Percentiles rank a stretch among this genome's conserved stretches.
These are phyloP conservation scores for Amphichorda felina DNA, from an alignment of 2,329 filamentous ascomycete species.

Conservation along the genomic window DNA sequence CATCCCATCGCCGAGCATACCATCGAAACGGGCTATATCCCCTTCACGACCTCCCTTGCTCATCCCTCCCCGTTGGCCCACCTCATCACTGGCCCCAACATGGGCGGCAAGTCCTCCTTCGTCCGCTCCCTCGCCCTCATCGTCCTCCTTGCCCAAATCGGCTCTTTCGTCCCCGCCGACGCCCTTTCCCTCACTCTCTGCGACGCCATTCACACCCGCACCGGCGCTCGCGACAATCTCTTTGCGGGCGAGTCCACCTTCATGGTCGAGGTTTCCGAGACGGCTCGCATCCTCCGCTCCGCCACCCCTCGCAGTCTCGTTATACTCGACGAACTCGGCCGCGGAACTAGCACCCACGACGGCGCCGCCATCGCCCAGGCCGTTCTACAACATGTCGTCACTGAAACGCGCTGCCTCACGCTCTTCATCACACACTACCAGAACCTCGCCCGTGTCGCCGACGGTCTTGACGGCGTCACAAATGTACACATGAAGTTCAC, in stretches of 20 bases:
- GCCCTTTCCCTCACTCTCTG: constrained; percentile 66
- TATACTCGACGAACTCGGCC: constrained; percentile 87
- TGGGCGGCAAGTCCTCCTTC: constrained; percentile 98
- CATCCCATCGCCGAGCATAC: constrained; percentile 96
- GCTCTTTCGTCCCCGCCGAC: constrained; percentile 81
- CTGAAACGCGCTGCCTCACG: constrained; percentile 63
- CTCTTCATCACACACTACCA: constrained; percentile 99
- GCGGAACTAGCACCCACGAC: constrained; percentile 90
- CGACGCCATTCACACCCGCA: constrained; percentile 88
- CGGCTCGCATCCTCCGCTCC: constrained; percentile 77
- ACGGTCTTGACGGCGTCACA: constrained; percentile 56
- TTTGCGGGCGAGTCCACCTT: constrained; percentile 92
- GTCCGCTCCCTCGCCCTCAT: constrained; percentile 88
- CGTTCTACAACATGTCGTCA: constrained; percentile 75
- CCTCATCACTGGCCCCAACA: constrained; percentile 92
- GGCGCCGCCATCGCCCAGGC: constrained; percentile 92
- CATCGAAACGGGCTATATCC: constrained; percentile 77
- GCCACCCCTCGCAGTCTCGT: constrained; percentile 78
- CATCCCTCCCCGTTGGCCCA: constrained; percentile 57
- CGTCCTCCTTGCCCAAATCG: constrained; percentile 86
- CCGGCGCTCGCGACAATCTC: constrained; percentile 94
- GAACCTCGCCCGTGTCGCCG: constrained; percentile 59
- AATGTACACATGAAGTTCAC: constrained; percentile 95
- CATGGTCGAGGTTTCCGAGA: constrained; percentile 95
- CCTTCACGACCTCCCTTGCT: constrained; percentile 71